Base-by-base conservation (phyloP, 179 eudicot species). In the Beta corolliflora region DNA sequence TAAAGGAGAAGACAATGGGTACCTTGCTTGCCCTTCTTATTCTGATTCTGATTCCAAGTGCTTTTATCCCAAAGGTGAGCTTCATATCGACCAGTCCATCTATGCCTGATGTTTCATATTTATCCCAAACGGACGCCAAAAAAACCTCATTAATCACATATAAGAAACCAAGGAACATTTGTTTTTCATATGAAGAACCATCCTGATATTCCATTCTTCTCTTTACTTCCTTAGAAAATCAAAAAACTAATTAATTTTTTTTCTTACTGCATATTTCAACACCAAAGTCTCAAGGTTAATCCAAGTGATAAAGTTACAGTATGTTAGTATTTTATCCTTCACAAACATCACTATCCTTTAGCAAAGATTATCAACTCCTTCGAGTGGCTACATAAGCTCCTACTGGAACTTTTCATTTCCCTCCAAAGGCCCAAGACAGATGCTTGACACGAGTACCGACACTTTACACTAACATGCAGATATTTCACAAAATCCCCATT, bases 21-120 rank as follows among this genome's bases (percentile, higher is more conserved):
- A 95, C 99, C 99, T 96, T 96, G 99, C 84, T 96, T 96, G 58
- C 99, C 99, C 86, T 96, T 96, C 89, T 96, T 96, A 82, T 96
- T 96, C 80, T 96, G 99, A 86, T 94, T 96, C 83, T 92, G 98
- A 81, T 96, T 96, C 99, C 99, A 96, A 71, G 99, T 94, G 83
- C 91, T 94, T 84, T 96, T 96, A 85, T 96, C 99, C 99, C 99
- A 96, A 78, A 96, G 95, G 79, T 96, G 99, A 77, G 99, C 99
- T 90, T 96, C 99, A 83, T 96, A 96, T 41, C 99, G 94, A 80
- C 99, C 99, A 73, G 99, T 94, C 99, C 99, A 96, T 75, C 99
- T 88, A 92, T 96, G 99, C 90, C 99, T 96, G 85, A n/a, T 79
- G 65, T 56, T 75, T 58, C 66, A 77, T 45, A 44, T 66, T 69